A percentile compares a stretch with the other conserved stretches of the same genome.
Evolutionary conservation across 1,139 yeast species (phyloP).

Genomic region (Nakaseomyces sp.): DNA sequence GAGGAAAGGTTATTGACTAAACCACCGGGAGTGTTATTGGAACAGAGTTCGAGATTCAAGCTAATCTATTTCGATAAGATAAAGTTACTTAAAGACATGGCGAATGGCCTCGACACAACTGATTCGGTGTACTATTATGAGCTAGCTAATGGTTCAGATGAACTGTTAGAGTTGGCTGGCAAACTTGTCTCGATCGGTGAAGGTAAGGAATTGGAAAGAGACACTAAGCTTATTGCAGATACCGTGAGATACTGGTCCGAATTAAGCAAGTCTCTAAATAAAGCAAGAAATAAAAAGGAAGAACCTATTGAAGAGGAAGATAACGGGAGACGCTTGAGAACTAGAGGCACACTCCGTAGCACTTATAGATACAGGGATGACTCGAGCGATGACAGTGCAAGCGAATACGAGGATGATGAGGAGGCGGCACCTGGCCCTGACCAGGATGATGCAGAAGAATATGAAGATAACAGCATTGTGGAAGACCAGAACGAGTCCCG

Average conservation of each 20-base stretch:
- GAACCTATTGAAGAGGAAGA: background rate
- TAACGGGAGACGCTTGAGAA: background rate
- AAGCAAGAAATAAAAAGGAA: background rate
- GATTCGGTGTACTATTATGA: background rate
- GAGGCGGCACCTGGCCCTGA: background rate
- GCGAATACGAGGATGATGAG: slow-evolving; percentile 9
- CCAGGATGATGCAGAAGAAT: slow-evolving; percentile 8
- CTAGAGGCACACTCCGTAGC: slow-evolving; percentile 16
- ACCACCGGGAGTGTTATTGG: background rate
- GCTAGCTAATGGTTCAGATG: background rate
- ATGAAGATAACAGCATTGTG: background rate
- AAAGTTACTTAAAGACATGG: background rate
- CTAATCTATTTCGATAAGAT: slow-evolving; percentile 1
- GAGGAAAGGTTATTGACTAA: background rate
- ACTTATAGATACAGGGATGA: slow-evolving; percentile 9
- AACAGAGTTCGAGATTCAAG: background rate
- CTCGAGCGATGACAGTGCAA: slow-evolving; percentile 11
- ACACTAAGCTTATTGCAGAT: background rate
- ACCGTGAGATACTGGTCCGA: background rate
- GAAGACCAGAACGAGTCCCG: slow-evolving; percentile 2
- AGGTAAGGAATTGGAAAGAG: background rate
- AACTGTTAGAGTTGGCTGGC: background rate
- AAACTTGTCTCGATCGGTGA: background rate
- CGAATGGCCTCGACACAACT: background rate
- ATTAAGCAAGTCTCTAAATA: background rate